Evolutionary conservation across 2,329 filamentous ascomycete species (phyloP).

Genomic region (Venturia aucupariae): DNA sequence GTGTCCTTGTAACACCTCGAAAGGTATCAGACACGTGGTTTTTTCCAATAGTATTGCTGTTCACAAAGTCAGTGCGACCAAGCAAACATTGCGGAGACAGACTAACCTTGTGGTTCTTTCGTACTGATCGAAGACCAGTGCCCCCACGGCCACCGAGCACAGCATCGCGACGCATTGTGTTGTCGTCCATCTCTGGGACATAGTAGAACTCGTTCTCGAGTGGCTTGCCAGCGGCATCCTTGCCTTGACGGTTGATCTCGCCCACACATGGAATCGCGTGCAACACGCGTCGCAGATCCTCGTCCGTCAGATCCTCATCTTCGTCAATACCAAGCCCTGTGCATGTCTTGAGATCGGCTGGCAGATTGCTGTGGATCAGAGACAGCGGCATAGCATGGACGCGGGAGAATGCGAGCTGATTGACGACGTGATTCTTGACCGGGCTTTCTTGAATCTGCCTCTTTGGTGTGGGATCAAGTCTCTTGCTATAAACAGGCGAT

Average conservation of each 20-base stretch:
- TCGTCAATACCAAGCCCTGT: not conserved
- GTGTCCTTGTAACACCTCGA: not conserved
- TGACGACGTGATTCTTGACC: constrained; percentile 79
- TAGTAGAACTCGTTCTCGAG: constrained; percentile 98
- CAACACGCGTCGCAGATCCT: constrained; percentile 60
- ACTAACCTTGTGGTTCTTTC: constrained; percentile 94
- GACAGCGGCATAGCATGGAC: constrained; percentile 86
- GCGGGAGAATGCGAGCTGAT: constrained; percentile 91
- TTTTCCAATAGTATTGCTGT: constrained; percentile 66
- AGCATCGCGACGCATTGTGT: constrained; percentile 67
- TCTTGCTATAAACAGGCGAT: not conserved
- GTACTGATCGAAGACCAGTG: constrained; percentile 77
- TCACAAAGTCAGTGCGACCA: constrained; percentile 12
- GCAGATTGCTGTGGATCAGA: constrained; percentile 79
- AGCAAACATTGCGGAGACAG: constrained; percentile 12
- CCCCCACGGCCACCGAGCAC: constrained; percentile 82
- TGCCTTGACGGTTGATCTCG: constrained; percentile 80
- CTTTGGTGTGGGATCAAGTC: constrained; percentile 19
- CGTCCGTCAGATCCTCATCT: constrained; percentile 20
- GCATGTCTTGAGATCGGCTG: constrained; percentile 40
- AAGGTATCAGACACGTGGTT: constrained; percentile 36
- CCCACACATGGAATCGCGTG: constrained; percentile 72
- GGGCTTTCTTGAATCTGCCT: constrained; percentile 30
- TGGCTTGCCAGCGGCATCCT: constrained; percentile 87
- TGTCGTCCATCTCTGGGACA: constrained; percentile 74